Evolutionary conservation across 2,329 filamentous ascomycete species (phyloP).

Genomic region (Cytospora leucostoma): DNA sequence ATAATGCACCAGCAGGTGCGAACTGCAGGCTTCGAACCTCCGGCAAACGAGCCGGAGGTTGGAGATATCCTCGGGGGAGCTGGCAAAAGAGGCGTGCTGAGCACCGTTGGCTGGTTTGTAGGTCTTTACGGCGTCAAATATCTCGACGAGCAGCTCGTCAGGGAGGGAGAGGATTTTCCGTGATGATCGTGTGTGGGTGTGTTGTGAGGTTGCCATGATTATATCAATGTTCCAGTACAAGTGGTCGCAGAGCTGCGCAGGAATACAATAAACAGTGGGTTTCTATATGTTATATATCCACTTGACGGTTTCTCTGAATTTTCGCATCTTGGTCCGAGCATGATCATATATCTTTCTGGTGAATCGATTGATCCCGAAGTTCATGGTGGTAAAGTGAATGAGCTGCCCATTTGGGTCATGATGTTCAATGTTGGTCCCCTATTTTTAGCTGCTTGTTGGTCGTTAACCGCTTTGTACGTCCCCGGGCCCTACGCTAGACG

Average conservation of each 20-base stretch:
- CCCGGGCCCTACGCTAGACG: neutral
- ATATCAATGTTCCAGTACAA: no score
- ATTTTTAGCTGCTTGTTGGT: neutral
- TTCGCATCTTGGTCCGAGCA: neutral
- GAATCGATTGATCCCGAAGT: no score
- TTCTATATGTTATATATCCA: no score
- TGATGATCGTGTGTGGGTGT: neutral
- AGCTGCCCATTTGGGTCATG: neutral
- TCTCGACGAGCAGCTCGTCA: slow-evolving; percentile 18
- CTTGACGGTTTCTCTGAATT: neutral
- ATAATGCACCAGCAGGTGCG: slow-evolving; percentile 21
- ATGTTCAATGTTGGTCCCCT: neutral
- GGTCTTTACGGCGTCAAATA: slow-evolving; percentile 16
- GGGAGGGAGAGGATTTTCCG: slow-evolving; percentile 20
- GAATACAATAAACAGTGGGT: neutral
- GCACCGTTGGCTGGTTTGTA: slow-evolving; percentile 11
- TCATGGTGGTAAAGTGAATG: neutral
- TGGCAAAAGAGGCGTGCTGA: slow-evolving; percentile 3
- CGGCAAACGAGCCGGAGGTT: slow-evolving; percentile 21
- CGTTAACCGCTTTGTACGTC: neutral
- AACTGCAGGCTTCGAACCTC: slow-evolving; percentile 17
- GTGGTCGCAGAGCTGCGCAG: no score
- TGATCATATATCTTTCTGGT: neutral
- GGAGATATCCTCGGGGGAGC: slow-evolving; percentile 14
- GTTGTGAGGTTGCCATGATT: neutral